These are phyloP conservation scores for Paraglomus brasilianum DNA, from an alignment of 192 early-diverging fungal species.

Conservation along the genomic window DNA sequence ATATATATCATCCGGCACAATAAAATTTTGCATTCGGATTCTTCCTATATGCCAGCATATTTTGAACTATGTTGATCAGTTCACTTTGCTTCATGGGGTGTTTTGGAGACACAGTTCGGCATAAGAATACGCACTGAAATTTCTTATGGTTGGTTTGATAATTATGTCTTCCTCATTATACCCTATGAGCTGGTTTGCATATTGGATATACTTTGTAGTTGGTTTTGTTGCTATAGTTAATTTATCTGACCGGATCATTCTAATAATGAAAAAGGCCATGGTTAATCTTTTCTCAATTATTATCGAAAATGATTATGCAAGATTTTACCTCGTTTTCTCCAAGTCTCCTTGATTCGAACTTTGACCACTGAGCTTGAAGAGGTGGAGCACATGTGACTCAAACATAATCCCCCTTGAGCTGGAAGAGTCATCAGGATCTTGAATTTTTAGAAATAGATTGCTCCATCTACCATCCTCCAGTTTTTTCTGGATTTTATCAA, in stretches of 20 bases:
- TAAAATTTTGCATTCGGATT: no score
- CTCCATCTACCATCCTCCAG: not conserved
- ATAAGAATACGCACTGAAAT: not conserved
- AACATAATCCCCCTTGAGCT: conserved; percentile 5
- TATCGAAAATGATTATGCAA: conserved; percentile 14
- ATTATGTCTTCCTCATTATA: not conserved
- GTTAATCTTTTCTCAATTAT: conserved; percentile 9
- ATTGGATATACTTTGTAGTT: conserved; percentile 15
- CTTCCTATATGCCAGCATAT: no score
- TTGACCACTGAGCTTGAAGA: not conserved
- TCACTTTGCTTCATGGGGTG: not conserved
- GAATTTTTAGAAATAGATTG: not conserved
- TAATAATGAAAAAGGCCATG: conserved; percentile 7
- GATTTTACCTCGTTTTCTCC: conserved; percentile 14
- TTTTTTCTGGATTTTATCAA: conserved; percentile 5
- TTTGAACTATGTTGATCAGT: not conserved
- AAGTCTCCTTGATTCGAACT: not conserved
- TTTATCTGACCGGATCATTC: conserved; percentile 13
- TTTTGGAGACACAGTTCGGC: not conserved
- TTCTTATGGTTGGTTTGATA: not conserved
- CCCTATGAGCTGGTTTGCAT: not conserved
- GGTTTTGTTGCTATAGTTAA: conserved; percentile 13
- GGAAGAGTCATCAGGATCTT: not conserved
- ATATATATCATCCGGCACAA: conserved; percentile 13
- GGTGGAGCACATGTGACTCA: not conserved